Evolutionary conservation across 2,329 filamentous ascomycete species (phyloP).

Genomic region (Colletotrichum sp.): DNA sequence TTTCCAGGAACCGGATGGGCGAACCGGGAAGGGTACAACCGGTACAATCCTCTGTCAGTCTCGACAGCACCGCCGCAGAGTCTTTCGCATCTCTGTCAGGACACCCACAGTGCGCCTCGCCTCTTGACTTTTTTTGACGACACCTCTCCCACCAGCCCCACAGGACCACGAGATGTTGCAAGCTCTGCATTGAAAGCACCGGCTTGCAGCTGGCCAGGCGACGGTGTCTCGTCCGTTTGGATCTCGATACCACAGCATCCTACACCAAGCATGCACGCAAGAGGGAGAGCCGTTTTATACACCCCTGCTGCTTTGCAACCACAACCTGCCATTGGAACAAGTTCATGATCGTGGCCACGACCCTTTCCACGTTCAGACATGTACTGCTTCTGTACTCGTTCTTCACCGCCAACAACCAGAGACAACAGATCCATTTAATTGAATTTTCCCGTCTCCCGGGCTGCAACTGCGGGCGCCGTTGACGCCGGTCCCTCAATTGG

Average conservation of each 20-base stretch:
- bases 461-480: constrained; percentile 12
- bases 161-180: constrained; percentile 20
- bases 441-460: constrained; percentile 3
- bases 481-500: not conserved
- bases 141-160: not conserved
- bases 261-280: not conserved
- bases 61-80: not conserved
- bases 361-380: not conserved
- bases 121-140: not conserved
- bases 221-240: constrained; percentile 16
- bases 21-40: constrained; percentile 8
- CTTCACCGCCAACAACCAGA: constrained; percentile 14
- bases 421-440: constrained; percentile 13
- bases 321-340: not conserved
- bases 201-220: constrained; percentile 12
- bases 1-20: constrained; percentile 17
- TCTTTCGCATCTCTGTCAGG: not conserved
- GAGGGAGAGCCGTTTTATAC: not conserved
- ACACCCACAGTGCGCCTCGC: constrained; percentile 15
- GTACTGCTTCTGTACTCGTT: not conserved
- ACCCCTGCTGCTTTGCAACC: constrained; percentile 10
- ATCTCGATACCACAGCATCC: constrained; percentile 19
- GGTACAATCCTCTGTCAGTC: not conserved
- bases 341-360: not conserved
- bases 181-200: constrained; percentile 13